Evolutionary conservation across 2,329 filamentous ascomycete genomes (phyloP), one percentile per base, ranked within the genome.

Genomic region (Fusarium xyrophilum): DNA sequence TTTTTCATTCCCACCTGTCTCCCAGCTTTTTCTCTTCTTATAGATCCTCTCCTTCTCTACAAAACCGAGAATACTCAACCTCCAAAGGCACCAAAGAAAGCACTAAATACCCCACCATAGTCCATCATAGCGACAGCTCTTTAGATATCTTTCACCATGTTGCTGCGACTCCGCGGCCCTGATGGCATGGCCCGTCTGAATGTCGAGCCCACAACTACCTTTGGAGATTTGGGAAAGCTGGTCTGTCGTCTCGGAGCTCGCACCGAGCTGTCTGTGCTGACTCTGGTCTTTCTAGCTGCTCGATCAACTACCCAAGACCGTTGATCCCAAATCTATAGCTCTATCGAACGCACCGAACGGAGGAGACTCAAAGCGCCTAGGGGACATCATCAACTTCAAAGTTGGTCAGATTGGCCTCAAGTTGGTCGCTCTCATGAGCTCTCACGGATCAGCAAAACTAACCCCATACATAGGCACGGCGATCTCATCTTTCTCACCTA

Each of bases 161-260:
- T 97, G 76, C 84, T 97, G 59, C 89, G 94, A 79, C 92, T 97
- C 73, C 90, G 94, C 75, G 93, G 93, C 77, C 93, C 92, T 69
- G 93, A 97, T 82, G 96, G 96, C 82, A 96, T 96, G 85, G 90
- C 94, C 80, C 91, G 96, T 73, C 84, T 98, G 74, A 92, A 85
- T 53, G 87, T 96, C 71, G 89, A 94, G 73, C 87, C 90, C 52
- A 85, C 86, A 42, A 89, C 92, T 67, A 89, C 89, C 1, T 97
- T 98, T 77, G 83, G 81, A 42, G 81, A 87, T n/a, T 80, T 90
- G 42, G 85, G 84, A 33, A 77, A 81, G 28, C 80, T 84, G 80
- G 87, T 88, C 76, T n/a, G 67, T 70, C 63, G 57, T 40, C 44
- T 21, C 38, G 33, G 23, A 30, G 46, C 52, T 46, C 50, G 30